Base-by-base conservation (phyloP, 495 filamentous ascomycete genomes). In the Penicillium angulare region DNA sequence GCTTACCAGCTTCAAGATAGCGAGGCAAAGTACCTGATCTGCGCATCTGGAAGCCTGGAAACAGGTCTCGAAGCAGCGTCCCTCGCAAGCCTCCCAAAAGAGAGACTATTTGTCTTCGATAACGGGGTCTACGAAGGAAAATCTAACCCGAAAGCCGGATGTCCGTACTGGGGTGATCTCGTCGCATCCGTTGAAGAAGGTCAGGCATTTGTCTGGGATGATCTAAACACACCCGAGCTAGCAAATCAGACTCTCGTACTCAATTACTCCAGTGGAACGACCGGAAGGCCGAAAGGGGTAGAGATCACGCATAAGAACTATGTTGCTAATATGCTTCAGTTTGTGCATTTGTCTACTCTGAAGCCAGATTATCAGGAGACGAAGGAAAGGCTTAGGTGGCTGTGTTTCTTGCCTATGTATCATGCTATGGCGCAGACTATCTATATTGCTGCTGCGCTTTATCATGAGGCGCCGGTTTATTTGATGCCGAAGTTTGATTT, bases 261-360 rank as follows among this genome's bases (percentile, higher is more conserved):
- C 45, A 90, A 90, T 57, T 90, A 90, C 67, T 83, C 77, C 46
- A 81, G 77, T 42, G 90, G 90, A 3, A 95, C 90, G 7, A 95
- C 89, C 0, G 90, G 90, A 3, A 73, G 88, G 5, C 86, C 90
- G 12, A 95, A 95, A 62, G 90, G 90, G 18, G 90, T 92, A 20
- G 84, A 87, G 65, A 84, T 93, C 52, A 79, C 83, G 12, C 89
- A 95, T 65, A 66, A 72, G 31, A 85, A 88, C 53, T 86, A 90
- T 57, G 74, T 88, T 17, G 74, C 86, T 41, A 90, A 93, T 63
- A 78, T 69, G 43, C 77, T 86, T 49, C 79, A 85, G 60, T 73
- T 79, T 7, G 74, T 70, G 17, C 64, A 72, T 55, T 52, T 80
- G n/a, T 62, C 64, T 4, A 53, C 66, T 2, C 64, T 82, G 13